These are phyloP conservation scores for Euphorbia celastroides DNA, from an alignment of 441 rosid genomes.

Conservation along the genomic window DNA sequence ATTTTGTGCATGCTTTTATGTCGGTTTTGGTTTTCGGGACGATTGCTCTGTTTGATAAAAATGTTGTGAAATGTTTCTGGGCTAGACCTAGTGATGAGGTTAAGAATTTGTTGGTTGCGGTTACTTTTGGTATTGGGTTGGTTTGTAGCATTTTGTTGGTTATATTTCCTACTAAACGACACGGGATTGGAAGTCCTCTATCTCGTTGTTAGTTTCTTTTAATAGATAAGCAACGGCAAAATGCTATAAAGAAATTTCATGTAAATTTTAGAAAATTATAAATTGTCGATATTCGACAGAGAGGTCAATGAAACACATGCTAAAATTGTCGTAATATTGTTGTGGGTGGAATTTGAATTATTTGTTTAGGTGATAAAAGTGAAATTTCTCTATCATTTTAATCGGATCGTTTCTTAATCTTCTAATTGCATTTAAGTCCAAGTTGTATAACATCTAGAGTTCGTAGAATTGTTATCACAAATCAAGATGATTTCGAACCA, in stretches of 20 bases:
- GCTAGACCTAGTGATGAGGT: slow-evolving; percentile 34
- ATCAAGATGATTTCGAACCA: too few species aligned
- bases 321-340: too few species aligned
- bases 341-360: neutral
- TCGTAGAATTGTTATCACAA: too few species aligned
- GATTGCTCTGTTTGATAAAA: slow-evolving; percentile 47
- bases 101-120: slow-evolving; percentile 23
- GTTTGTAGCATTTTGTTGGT: slow-evolving; percentile 41
- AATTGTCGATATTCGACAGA: too few species aligned
- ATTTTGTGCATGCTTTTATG: slow-evolving; percentile 47
- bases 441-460: too few species aligned
- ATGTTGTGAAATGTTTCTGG: slow-evolving; percentile 41
- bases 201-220: slow-evolving; percentile 14
- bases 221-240: too few species aligned
- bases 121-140: slow-evolving; percentile 40
- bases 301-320: too few species aligned
- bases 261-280: too few species aligned
- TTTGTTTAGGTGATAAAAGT: neutral
- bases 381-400: neutral
- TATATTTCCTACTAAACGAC: slow-evolving; percentile 43
- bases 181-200: slow-evolving; percentile 60
- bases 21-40: slow-evolving; percentile 39
- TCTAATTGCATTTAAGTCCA: neutral
- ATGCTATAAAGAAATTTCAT: too few species aligned
- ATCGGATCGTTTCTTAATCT: neutral